Evolutionary conservation across 495 filamentous ascomycete species (phyloP).

Genomic region (Letharia columbiana): DNA sequence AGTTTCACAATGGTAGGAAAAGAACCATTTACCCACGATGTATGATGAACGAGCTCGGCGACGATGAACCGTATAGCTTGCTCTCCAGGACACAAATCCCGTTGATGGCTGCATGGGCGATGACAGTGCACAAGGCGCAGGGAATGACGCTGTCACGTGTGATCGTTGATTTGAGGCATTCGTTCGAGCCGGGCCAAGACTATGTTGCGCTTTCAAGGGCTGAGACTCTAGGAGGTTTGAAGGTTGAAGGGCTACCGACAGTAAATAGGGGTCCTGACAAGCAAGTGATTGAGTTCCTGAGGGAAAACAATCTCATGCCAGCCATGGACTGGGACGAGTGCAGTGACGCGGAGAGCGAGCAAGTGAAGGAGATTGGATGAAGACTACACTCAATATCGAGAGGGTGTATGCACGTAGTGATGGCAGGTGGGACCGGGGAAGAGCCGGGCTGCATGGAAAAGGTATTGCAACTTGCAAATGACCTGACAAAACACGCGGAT

Average conservation of each 20-base stretch:
- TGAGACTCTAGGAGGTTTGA: constrained; percentile 55
- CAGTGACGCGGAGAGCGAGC: not conserved
- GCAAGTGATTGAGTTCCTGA: not conserved
- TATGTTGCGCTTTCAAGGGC: constrained; percentile 76
- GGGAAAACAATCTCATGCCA: not conserved
- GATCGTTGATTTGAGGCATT: constrained; percentile 81
- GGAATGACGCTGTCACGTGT: constrained; percentile 90
- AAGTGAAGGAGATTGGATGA: not conserved
- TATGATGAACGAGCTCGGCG: constrained; percentile 39
- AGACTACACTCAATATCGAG: not conserved
- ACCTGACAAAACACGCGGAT: not conserved
- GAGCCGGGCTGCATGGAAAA: not conserved
- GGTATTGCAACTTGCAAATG: not conserved
- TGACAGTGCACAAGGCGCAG: constrained; percentile 96
- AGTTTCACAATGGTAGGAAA: constrained; percentile 28
- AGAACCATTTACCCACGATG: constrained; percentile 42
- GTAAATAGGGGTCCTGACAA: not conserved
- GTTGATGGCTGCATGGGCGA: constrained; percentile 87
- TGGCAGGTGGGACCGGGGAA: not conserved
- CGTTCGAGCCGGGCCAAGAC: constrained; percentile 89
- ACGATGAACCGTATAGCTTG: constrained; percentile 29
- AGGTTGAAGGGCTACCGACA: constrained; percentile 10
- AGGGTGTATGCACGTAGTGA: not conserved
- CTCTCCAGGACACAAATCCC: constrained; percentile 54
- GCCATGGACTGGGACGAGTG: not conserved